Evolutionary conservation across 2,329 filamentous ascomycete genomes (phyloP), one percentile per base, ranked within the genome.

Genomic region (Alternaria tenuissima): DNA sequence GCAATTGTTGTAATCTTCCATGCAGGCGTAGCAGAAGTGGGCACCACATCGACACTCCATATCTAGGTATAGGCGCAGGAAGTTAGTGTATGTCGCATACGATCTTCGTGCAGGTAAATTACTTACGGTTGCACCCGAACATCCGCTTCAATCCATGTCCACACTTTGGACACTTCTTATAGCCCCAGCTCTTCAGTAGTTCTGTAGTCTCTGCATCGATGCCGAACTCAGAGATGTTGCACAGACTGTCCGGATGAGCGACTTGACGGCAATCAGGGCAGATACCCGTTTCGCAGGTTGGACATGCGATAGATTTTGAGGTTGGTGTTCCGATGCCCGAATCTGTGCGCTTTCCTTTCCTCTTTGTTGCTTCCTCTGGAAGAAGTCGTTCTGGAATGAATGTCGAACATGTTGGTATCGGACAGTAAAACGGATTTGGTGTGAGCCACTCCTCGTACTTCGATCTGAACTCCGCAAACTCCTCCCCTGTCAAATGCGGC

Each of bases 141-240:
- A 85, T 83, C 54, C 79, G 78, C 62, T 79, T 78, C 16, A 85
- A 71, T 8, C 80, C 83, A n/a, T 80, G 75, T 1, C 78, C 75
- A 61, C 84, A 86, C 55, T 81, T 81, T 0, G 84, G 84, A 55
- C 84, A 86, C 8, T 78, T 75, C 67, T 84, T 85, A 68, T 84
- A 82, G 4, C 81, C 80, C 74, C 79, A 83, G 42, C 70, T 73
- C 48, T 76, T 72, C 2, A 86, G 71, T 34, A 82, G 52, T 9
- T 60, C 59, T n/a, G 70, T 69, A 4, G 72, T 76, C 22, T 82
- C 77, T 22, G 78, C 58, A 32, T 80, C 78, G 5, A 76, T 70
- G 7, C 71, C 74, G 43, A 73, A 72, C 24, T 72, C 68, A 11
- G 71, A 59, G 7, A 74, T 48, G 38, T 72, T 72, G 63, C 81